These are phyloP conservation scores for Inga leiocalycina DNA, from an alignment of 306 rosid species.

Conservation along the genomic window DNA sequence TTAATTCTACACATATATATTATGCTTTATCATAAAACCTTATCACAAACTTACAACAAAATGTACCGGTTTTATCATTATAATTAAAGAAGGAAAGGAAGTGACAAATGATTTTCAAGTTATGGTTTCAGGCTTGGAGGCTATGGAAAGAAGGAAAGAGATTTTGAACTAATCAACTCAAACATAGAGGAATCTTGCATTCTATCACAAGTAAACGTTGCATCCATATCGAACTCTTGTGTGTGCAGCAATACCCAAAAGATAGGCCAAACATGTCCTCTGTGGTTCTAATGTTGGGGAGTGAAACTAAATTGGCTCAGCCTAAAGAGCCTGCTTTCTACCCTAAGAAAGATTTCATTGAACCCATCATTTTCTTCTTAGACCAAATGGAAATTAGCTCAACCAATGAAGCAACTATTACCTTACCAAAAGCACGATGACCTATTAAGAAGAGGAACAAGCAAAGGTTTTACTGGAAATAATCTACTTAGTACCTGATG, in stretches of 20 bases:
- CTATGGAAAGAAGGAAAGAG: constrained; percentile 48
- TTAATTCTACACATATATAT: not conserved
- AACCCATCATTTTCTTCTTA: not conserved
- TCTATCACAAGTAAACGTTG: constrained; percentile 42
- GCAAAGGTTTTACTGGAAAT: not conserved
- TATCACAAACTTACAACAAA: not conserved
- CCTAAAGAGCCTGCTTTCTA: constrained; percentile 63
- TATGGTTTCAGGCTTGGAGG: constrained; percentile 54
- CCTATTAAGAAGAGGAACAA: not conserved
- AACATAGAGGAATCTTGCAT: constrained; percentile 27
- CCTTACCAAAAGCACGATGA: constrained; percentile 33
- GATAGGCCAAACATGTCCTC: constrained; percentile 43
- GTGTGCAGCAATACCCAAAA: constrained; percentile 50
- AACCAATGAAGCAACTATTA: constrained; percentile 22
- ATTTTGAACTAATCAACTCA: constrained; percentile 47
- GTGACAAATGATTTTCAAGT: not conserved
- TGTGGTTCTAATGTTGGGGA: constrained; percentile 47
- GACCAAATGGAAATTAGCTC: constrained; percentile 30
- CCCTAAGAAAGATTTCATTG: constrained; percentile 1
- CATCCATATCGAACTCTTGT: constrained; percentile 55
- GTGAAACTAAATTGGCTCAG: constrained; percentile 37
- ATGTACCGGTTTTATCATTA: not conserved
- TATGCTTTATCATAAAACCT: not conserved
- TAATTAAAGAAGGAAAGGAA: not conserved
- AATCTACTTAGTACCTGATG: not conserved